Evolutionary conservation across 1,284 basidiomycete species (phyloP).

Genomic region (Microbotryum silenes-acaulis): DNA sequence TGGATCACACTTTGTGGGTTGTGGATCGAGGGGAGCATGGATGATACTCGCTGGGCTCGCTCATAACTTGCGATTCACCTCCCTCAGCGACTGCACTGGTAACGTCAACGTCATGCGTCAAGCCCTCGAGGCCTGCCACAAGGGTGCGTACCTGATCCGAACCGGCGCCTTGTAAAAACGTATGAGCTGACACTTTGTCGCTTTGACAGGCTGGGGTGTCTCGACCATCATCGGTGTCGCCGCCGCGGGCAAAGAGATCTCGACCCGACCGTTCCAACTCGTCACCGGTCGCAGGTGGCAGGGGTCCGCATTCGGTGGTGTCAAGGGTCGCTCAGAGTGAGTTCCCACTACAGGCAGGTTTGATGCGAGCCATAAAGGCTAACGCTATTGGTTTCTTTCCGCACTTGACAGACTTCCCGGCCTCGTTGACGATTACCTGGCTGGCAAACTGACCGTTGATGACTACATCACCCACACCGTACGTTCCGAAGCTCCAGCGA

Average conservation of each 20-base stretch:
- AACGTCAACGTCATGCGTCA: slow-evolving; percentile 93
- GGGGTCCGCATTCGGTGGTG: slow-evolving; percentile 92
- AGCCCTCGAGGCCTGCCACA: slow-evolving; percentile 95
- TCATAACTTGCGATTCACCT: neutral
- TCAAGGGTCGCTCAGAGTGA: slow-evolving; percentile 86
- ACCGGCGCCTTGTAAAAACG: neutral
- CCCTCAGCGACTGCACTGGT: slow-evolving; percentile 71
- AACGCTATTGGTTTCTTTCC: neutral
- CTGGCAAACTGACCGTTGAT: slow-evolving; percentile 40
- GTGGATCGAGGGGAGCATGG: too few relatives aligned
- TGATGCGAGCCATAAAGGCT: neutral
- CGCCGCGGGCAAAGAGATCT: slow-evolving; percentile 84
- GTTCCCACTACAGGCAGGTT: neutral
- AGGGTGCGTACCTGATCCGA: slow-evolving; percentile 42
- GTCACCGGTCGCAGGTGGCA: slow-evolving; percentile 94
- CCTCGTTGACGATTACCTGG: slow-evolving; percentile 36
- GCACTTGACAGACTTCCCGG: slow-evolving; percentile 28
- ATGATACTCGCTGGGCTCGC: neutral
- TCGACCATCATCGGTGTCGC: slow-evolving; percentile 74
- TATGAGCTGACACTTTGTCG: neutral
- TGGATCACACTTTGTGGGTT: slow-evolving; percentile 78
- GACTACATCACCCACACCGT: slow-evolving; percentile 43
- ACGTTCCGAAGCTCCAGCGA: slow-evolving; percentile 28
- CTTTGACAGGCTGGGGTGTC: slow-evolving; percentile 76
- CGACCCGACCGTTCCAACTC: slow-evolving; percentile 77